Conservation (phyloP, 1,139 yeast genomes). For the Candida pseudocylindracea region DNA sequence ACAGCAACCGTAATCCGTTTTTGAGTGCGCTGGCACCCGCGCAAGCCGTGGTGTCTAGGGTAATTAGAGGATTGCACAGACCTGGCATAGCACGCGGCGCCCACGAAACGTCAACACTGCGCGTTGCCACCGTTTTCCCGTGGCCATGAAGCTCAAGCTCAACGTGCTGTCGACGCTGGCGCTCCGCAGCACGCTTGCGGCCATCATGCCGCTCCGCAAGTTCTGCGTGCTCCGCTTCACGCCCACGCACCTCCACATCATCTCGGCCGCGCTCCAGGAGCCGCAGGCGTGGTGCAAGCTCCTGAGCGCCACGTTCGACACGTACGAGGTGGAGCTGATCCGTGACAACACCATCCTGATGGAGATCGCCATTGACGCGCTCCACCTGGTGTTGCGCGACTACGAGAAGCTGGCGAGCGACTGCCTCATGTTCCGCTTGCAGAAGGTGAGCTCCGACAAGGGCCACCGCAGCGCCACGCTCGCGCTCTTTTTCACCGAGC, state of each 20-base stretch:
- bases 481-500: slow-evolving; percentile 23
- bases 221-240: slow-evolving; percentile 17
- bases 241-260: slow-evolving; percentile 19
- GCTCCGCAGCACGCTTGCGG: slow-evolving; percentile 2
- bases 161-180: slow-evolving; percentile 3
- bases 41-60: too few species aligned
- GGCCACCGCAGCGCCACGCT: slow-evolving; percentile 22
- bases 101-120: too few species aligned
- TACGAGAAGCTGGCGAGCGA: slow-evolving; percentile 30
- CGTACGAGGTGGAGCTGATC: slow-evolving; percentile 21
- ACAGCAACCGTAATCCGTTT: too few species aligned
- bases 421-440: slow-evolving; percentile 27
- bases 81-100: too few species aligned
- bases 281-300: slow-evolving; percentile 41
- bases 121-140: too few species aligned
- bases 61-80: too few species aligned
- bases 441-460: slow-evolving; percentile 12
- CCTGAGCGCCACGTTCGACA: slow-evolving; percentile 17
- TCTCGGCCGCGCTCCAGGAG: slow-evolving; percentile 24
- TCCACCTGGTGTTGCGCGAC: slow-evolving; percentile 27
- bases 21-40: too few species aligned
- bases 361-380: slow-evolving; percentile 32
- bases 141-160: slow-evolving; percentile 4
- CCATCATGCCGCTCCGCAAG: slow-evolving; percentile 3
- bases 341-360: slow-evolving; percentile 25